Conservation (phyloP, 257 asterid genomes). For the Ophiorrhiza pumila region DNA sequence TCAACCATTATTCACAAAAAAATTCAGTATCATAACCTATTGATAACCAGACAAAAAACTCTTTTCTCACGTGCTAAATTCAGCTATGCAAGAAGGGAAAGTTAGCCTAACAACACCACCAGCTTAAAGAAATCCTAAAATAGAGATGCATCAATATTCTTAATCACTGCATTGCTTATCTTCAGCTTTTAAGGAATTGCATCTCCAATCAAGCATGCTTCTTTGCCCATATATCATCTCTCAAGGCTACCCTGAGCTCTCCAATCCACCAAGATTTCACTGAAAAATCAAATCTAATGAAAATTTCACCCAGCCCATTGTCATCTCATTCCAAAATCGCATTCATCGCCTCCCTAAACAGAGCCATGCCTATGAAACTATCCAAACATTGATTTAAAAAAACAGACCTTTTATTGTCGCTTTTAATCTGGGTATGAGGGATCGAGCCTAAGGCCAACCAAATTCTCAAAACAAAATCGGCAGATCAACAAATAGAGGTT, state of each 20-base stretch:
- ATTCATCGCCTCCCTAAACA: neutral
- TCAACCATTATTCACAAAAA: neutral
- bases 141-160: neutral
- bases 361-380: neutral
- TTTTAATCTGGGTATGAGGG: neutral
- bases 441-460: neutral
- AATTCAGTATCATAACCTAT: neutral
- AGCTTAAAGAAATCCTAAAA: neutral
- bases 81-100: neutral
- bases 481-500: neutral
- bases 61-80: neutral
- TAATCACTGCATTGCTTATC: neutral
- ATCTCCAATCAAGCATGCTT: neutral
- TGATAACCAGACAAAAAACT: neutral
- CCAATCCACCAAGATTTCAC: slow-evolving; percentile 1
- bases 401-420: too few species aligned
- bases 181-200: neutral
- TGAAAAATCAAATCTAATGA: neutral
- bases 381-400: neutral
- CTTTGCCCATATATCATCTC: neutral
- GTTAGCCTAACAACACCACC: neutral
- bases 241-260: neutral
- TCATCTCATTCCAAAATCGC: slow-evolving; percentile 1
- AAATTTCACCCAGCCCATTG: neutral
- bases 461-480: slow-evolving; percentile 7